Percentiles rank a stretch among this genome's conserved stretches.
Evolutionary conservation across 495 filamentous ascomycete species (phyloP).

Genomic region (Trichoderma virens): DNA sequence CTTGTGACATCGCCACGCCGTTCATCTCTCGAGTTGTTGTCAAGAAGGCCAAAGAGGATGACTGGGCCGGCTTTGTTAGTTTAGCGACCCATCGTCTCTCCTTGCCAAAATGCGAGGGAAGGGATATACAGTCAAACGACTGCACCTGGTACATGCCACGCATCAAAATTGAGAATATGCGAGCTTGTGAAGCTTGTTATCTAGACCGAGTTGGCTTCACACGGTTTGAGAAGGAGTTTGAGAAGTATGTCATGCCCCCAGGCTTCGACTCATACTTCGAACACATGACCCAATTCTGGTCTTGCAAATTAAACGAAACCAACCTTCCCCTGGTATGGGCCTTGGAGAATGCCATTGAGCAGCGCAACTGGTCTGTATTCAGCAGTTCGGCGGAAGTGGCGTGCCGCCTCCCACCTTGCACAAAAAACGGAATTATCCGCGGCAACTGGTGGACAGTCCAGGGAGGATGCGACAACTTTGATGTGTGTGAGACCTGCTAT

Average conservation of each 20-base stretch:
- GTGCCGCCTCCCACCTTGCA: not conserved
- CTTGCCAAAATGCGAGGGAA: not conserved
- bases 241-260: not conserved
- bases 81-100: not conserved
- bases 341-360: not conserved
- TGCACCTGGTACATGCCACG: not conserved
- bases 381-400: not conserved
- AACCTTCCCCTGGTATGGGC: not conserved
- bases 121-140: not conserved
- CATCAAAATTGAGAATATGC: not conserved
- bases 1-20: not conserved
- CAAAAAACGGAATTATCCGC: not conserved
- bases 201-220: not conserved
- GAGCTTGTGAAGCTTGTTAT: not conserved
- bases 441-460: slow-evolving; percentile 1
- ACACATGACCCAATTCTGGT: not conserved
- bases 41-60: not conserved
- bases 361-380: not conserved
- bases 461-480: not conserved
- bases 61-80: not conserved
- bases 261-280: not conserved
- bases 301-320: not conserved
- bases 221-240: not conserved
- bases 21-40: not conserved
- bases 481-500: not conserved